Conservation (phyloP, 1,139 yeast genomes). For the Yarrowia galli region DNA sequence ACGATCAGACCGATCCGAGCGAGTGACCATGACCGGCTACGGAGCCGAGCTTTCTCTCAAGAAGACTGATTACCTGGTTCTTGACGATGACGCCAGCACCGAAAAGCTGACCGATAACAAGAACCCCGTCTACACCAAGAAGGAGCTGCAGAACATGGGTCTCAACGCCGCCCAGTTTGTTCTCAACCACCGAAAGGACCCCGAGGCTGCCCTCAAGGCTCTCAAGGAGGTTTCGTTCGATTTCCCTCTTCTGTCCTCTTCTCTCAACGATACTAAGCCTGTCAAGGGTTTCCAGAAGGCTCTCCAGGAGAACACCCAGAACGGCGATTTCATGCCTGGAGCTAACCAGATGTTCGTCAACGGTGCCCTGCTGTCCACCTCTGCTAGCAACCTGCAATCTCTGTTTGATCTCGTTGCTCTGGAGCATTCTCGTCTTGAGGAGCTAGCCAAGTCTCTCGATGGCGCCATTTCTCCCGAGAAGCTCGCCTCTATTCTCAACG, state of each 20-base stretch:
- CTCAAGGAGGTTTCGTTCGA: conserved; percentile 49
- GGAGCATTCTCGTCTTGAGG: conserved; percentile 45
- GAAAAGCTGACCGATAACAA: conserved; percentile 41
- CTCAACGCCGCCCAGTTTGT: conserved; percentile 49
- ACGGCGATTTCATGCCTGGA: conserved; percentile 47
- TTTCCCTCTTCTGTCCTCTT: conserved; percentile 49
- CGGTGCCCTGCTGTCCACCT: conserved; percentile 49
- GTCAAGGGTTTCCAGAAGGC: conserved; percentile 45
- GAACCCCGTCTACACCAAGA: conserved; percentile 44
- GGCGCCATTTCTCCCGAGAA: background rate
- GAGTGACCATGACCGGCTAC: conserved; percentile 64
- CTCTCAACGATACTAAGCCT: conserved; percentile 44
- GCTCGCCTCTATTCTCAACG: conserved; percentile 42
- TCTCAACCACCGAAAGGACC: conserved; percentile 40
- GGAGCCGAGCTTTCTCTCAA: conserved; percentile 70
- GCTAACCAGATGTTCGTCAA: conserved; percentile 51
- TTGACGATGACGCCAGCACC: conserved; percentile 62
- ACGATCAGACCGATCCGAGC: conserved; percentile 40
- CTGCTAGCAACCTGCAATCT: conserved; percentile 46
- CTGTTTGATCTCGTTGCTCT: conserved; percentile 48
- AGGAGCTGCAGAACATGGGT: conserved; percentile 49
- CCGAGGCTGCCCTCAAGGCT: conserved; percentile 48
- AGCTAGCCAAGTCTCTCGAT: conserved; percentile 1
- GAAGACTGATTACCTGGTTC: conserved; percentile 67
- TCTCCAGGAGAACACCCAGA: conserved; percentile 42